These are phyloP conservation scores for Ustilago cynodontis DNA, from an alignment of 1,284 basidiomycete genomes.

Conservation along the genomic window DNA sequence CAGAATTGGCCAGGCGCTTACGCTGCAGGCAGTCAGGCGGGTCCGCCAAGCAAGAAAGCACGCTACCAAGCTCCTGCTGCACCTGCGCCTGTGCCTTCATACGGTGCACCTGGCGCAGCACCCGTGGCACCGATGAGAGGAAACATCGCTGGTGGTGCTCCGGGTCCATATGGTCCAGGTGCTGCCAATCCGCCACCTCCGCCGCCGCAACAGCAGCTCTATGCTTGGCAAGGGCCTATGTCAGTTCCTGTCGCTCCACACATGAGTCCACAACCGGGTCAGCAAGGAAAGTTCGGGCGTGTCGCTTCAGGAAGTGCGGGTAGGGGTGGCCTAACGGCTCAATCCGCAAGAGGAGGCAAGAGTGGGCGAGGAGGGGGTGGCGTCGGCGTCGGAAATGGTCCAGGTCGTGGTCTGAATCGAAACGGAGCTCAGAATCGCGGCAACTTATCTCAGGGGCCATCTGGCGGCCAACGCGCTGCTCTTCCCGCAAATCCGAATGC, in stretches of 20 bases:
- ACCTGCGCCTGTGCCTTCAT: constrained; percentile 5
- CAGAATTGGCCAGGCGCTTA: constrained; percentile 38
- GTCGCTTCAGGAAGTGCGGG: constrained; percentile 14
- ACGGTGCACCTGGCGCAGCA: constrained; percentile 10
- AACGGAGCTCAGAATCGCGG: constrained; percentile 25
- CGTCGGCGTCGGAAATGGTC: constrained; percentile 5
- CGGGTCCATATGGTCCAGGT: constrained; percentile 10
- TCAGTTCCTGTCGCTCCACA: constrained; percentile 22
- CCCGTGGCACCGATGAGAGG: constrained; percentile 6
- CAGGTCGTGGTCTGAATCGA: constrained; percentile 20
- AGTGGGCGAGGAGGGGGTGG: constrained; percentile 7
- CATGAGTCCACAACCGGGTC: constrained; percentile 24
- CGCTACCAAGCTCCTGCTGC: constrained; percentile 28
- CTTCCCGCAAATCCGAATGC: constrained; percentile 30
- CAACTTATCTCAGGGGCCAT: constrained; percentile 10
- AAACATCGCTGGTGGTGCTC: constrained; percentile 2
- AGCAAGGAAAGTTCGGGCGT: constrained; percentile 19
- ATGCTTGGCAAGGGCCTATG: constrained; percentile 29
- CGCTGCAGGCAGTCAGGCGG: constrained; percentile 27
- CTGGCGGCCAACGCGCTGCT: constrained; percentile 18
- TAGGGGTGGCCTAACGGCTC: constrained; percentile 2
- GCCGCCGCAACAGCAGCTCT: constrained; percentile 26
- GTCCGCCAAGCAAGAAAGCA: constrained; percentile 40
- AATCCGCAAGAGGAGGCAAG: constrained; percentile 6
- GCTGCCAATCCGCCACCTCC: neutral